Percentiles rank a stretch among this genome's conserved stretches.
Evolutionary conservation across 1,284 basidiomycete species (phyloP).

Genomic region (Rhodotorula sp.): DNA sequence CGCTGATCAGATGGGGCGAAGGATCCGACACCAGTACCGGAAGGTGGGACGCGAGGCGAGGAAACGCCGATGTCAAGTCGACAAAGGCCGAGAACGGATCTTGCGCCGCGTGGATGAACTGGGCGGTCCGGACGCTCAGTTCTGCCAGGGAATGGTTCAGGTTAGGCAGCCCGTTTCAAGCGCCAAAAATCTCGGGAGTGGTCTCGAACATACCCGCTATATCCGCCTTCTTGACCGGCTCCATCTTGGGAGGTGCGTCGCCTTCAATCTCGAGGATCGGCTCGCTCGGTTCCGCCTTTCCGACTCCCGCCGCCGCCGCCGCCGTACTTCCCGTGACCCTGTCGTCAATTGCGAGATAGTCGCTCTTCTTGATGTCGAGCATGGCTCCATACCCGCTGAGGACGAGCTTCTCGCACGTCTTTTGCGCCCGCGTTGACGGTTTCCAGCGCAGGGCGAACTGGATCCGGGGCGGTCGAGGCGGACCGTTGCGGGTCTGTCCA

Average conservation of each 20-base stretch:
- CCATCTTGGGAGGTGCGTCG: slow-evolving; percentile 25
- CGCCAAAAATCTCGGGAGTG: background rate
- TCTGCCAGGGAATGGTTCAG: slow-evolving; percentile 50
- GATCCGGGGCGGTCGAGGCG: slow-evolving; percentile 20
- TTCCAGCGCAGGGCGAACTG: slow-evolving; percentile 45
- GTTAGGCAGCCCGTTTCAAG: background rate
- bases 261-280: slow-evolving; percentile 32
- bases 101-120: slow-evolving; percentile 64
- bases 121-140: slow-evolving; percentile 70
- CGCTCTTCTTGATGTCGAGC: slow-evolving; percentile 92
- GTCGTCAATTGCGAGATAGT: slow-evolving; percentile 92
- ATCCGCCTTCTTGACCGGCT: slow-evolving; percentile 35
- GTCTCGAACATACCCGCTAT: slow-evolving; percentile 20
- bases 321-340: slow-evolving; percentile 48
- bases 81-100: slow-evolving; percentile 64
- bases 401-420: slow-evolving; percentile 47
- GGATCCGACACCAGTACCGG: slow-evolving; percentile 48
- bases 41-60: slow-evolving; percentile 68
- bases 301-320: background rate
- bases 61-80: slow-evolving; percentile 80
- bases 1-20: slow-evolving; percentile 53
- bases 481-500: background rate
- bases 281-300: slow-evolving; percentile 45
- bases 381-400: slow-evolving; percentile 87
- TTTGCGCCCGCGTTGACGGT: slow-evolving; percentile 24